Evolutionary conservation across 352 stramenopile species (phyloP).

Genomic region (Pythium apleroticum): DNA sequence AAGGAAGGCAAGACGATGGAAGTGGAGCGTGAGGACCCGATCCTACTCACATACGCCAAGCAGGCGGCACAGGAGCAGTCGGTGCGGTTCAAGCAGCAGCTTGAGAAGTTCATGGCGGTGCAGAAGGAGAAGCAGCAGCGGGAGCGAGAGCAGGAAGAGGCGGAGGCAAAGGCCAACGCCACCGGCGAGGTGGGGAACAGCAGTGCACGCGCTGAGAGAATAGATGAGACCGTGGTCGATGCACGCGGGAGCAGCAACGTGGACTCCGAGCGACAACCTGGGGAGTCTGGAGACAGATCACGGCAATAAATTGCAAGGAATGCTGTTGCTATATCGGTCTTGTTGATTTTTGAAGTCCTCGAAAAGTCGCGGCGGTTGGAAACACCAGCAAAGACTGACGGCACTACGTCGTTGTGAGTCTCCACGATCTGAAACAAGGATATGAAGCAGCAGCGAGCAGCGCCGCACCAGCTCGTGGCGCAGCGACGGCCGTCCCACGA

Average conservation of each 20-base stretch:
- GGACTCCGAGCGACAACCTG: neutral
- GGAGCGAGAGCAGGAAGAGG: slow-evolving; percentile 19
- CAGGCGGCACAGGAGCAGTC: slow-evolving; percentile 78
- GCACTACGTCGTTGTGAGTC: neutral
- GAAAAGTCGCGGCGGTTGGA: slow-evolving; percentile 8
- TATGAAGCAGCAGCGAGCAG: slow-evolving; percentile 28
- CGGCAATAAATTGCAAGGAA: neutral
- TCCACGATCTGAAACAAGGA: neutral
- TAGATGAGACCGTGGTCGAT: neutral
- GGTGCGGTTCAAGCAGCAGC: slow-evolving; percentile 61
- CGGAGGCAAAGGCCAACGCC: slow-evolving; percentile 2
- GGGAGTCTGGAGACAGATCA: neutral
- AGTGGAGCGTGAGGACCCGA: slow-evolving; percentile 63
- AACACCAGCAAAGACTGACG: neutral
- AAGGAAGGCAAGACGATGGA: slow-evolving; percentile 76
- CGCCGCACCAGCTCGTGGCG: slow-evolving; percentile 27
- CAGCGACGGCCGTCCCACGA: slow-evolving; percentile 43
- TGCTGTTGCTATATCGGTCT: neutral
- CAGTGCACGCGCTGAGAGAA: neutral
- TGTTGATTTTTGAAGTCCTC: neutral
- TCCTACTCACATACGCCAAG: slow-evolving; percentile 75
- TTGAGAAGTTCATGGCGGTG: slow-evolving; percentile 61
- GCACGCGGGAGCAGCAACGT: neutral
- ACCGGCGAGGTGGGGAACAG: neutral
- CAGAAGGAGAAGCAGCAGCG: slow-evolving; percentile 60